Evolutionary conservation across 169 alveolate species (phyloP), one percentile per base, ranked within the genome.

Genomic region (Eimeria praecox): DNA sequence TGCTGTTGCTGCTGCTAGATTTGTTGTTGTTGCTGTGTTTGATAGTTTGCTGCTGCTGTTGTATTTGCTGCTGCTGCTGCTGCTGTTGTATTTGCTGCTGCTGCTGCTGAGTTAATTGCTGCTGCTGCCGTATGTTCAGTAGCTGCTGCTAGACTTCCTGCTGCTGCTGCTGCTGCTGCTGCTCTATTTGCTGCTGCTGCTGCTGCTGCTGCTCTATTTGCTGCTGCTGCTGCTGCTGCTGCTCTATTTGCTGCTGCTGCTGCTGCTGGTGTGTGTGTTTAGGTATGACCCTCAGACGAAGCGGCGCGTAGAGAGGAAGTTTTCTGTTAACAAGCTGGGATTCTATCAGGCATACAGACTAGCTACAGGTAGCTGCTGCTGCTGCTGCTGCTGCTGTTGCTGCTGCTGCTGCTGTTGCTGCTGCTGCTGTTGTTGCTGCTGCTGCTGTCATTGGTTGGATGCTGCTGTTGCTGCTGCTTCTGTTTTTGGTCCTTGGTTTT

Each of bases 231-330:
- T 35, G 83, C 22, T 6, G 10, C n/a, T 71, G 83, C 46, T 71
- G 83, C 83, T 56, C n/a, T 27, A 14, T 8, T 18, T 56, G 66
- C 10, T 56, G 66, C 24, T 56, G 66, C 66, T 56, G 66, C 66
- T 56, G 66, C 66, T 56, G 66, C 66, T 69, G 42, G 30, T 30
- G 30, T 20, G 6, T 8, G 4, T 66, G 42, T 66, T 27, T 38
- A 71, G 82, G 82, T 89, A 89, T 38, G 95, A 89, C 73, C 95
- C 95, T 2, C 95, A 89, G 27, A 59, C 95, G 49, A 66, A 69
- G 49, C 87, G 95, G 20, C 80, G 95, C 14, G 95, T 89, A 18
- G 95, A 89, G 75, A 56, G 95, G 49, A 89, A 89, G n/a, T 89
- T 89, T 66, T 59, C 85, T 56, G 95, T 89, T 49, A 89, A 89